A percentile compares a stretch with the other conserved stretches of the same genome.
These are phyloP conservation scores for Coffea humblotiana DNA, from an alignment of 305 asterid species.

Conservation along the genomic window DNA sequence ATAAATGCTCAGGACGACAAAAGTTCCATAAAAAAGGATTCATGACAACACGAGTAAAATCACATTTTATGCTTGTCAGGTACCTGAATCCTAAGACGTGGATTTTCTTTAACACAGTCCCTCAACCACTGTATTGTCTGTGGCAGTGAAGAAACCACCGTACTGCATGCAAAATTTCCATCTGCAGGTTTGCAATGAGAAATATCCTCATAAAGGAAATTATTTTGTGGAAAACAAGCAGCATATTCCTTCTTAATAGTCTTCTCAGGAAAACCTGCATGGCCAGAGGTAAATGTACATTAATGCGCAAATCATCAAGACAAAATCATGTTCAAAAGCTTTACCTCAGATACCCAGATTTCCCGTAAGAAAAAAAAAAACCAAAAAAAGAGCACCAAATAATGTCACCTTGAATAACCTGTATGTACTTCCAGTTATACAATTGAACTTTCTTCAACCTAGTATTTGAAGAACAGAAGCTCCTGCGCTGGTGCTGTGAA, in stretches of 20 bases:
- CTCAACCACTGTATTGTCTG: slow-evolving; percentile 78
- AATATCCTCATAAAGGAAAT: slow-evolving; percentile 42
- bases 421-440: background rate
- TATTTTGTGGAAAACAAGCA: slow-evolving; percentile 40
- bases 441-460: too few species aligned
- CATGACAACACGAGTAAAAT: background rate
- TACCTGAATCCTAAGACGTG: slow-evolving; percentile 72
- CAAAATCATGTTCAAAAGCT: background rate
- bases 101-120: slow-evolving; percentile 58
- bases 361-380: background rate
- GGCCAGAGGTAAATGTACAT: slow-evolving; percentile 2
- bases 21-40: background rate
- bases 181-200: slow-evolving; percentile 44
- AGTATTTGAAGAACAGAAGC: background rate
- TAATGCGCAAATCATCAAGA: background rate
- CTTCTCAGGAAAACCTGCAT: slow-evolving; percentile 53
- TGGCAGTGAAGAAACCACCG: slow-evolving; percentile 78
- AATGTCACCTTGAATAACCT: background rate
- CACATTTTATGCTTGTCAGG: background rate
- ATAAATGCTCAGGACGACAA: background rate
- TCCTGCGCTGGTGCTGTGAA: background rate
- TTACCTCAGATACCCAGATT: background rate
- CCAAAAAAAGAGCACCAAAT: background rate
- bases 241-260: slow-evolving; percentile 36
- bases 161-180: slow-evolving; percentile 57